Conservation (phyloP, 2,329 filamentous ascomycete species). For the Aureobasidium vineae region DNA sequence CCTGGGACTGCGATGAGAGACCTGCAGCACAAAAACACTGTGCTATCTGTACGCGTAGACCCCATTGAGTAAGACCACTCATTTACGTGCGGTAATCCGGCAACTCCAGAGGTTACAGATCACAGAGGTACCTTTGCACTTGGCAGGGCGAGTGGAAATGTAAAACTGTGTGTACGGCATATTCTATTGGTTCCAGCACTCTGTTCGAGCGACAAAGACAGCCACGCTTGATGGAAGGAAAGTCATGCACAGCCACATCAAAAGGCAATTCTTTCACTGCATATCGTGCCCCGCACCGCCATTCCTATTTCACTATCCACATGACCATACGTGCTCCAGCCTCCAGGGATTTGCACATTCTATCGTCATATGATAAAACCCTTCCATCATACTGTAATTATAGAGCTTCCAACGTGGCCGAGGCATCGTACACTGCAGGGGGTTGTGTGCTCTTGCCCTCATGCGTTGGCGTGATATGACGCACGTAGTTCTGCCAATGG, state of each 20-base stretch:
- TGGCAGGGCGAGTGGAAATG: background rate
- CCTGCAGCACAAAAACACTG: conserved; percentile 4
- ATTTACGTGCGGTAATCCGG: background rate
- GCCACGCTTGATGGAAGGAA: conserved; percentile 7
- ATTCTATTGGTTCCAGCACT: conserved; percentile 12
- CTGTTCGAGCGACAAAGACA: background rate
- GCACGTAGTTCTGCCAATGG: background rate
- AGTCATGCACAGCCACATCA: conserved; percentile 9
- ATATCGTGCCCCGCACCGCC: background rate
- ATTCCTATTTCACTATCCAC: background rate
- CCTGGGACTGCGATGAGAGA: background rate
- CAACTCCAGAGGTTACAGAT: background rate
- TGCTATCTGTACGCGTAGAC: conserved; percentile 6
- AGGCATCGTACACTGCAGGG: background rate
- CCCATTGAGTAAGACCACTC: background rate
- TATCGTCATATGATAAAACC: background rate
- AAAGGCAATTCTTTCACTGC: conserved; percentile 6
- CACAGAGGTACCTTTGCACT: background rate
- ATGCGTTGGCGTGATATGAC: conserved; percentile 17
- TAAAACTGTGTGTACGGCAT: background rate
- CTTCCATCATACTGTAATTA: background rate
- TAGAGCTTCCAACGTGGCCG: background rate
- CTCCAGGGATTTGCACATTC: background rate
- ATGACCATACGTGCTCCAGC: background rate
- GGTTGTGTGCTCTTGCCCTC: background rate